Conservation (phyloP, 805 yeast species). For the Candida qinlingensis region DNA sequence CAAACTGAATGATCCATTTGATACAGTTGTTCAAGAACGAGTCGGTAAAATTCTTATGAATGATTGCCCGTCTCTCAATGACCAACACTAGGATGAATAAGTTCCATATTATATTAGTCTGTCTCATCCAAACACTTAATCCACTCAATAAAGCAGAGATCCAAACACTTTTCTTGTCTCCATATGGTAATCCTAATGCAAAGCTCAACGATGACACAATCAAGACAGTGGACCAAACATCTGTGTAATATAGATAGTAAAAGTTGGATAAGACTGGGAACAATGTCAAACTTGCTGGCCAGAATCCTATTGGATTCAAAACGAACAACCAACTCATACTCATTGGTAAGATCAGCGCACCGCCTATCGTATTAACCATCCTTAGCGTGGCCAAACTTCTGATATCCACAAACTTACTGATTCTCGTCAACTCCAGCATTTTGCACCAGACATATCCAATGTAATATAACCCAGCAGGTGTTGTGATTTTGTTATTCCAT, state of each 20-base stretch:
- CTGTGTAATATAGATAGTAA: constrained; percentile 82
- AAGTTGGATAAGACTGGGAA: constrained; percentile 73
- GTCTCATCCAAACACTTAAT: constrained; percentile 70
- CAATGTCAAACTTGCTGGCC: constrained; percentile 39
- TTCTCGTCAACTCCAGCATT: constrained; percentile 17
- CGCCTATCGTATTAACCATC: constrained; percentile 62
- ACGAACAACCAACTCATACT: constrained; percentile 35
- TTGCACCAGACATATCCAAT: constrained; percentile 35
- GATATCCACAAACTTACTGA: constrained; percentile 19
- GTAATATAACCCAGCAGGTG: constrained; percentile 89
- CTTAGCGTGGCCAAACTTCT: constrained; percentile 41
- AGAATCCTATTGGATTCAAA: constrained; percentile 37
- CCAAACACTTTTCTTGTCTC: constrained; percentile 30
- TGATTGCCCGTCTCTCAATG: constrained; percentile 45
- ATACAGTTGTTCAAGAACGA: constrained; percentile 33
- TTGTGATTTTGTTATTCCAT: constrained; percentile 91
- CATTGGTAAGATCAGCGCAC: constrained; percentile 46
- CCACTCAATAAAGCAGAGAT: constrained; percentile 53
- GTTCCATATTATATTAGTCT: constrained; percentile 89
- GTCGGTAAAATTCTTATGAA: constrained; percentile 35
- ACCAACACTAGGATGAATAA: constrained; percentile 51
- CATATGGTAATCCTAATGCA: constrained; percentile 36
- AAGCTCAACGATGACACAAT: constrained; percentile 51
- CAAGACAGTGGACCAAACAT: constrained; percentile 82
- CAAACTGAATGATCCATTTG: constrained; percentile 31